Percentiles rank a stretch among this genome's conserved stretches.
phyloP scores from a whole-genome alignment of 345 rosid species.

The Lepidium sativum region DNA sequence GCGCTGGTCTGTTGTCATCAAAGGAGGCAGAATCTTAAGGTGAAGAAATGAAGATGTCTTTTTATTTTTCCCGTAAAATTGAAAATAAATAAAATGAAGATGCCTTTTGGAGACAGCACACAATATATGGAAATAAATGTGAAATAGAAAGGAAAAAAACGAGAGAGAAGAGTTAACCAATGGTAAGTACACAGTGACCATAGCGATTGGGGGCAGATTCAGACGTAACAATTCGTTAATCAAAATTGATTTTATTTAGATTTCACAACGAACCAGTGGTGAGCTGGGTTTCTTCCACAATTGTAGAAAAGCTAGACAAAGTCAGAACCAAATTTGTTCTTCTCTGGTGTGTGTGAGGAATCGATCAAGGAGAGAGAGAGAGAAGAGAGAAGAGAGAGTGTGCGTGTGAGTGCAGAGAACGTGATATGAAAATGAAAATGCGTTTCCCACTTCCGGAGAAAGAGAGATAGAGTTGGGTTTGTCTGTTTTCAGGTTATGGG shows the following conservation, averaged over 20 bases:
- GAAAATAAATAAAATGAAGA: background rate
- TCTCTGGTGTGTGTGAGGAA: background rate
- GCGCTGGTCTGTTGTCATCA: conserved; percentile 7
- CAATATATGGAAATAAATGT: background rate
- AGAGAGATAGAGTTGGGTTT: background rate
- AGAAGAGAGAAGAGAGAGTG: too few species aligned
- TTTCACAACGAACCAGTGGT: background rate
- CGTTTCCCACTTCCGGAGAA: conserved; percentile 19
- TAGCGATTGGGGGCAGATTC: conserved; percentile 9
- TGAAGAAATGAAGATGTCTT: conserved; percentile 7
- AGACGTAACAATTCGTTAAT: conserved; percentile 7
- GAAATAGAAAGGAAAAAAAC: background rate
- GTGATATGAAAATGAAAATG: conserved; percentile 23
- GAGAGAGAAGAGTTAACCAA: background rate
- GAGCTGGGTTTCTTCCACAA: conserved; percentile 3
- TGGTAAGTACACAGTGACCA: background rate
- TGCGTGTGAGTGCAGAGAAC: conserved; percentile 24
- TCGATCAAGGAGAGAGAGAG: background rate
- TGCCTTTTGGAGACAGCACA: conserved; percentile 4
- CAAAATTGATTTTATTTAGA: background rate
- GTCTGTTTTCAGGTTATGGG: background rate
- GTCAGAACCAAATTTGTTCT: background rate
- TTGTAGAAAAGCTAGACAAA: background rate
- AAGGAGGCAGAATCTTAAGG: conserved; percentile 7
- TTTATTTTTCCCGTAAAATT: background rate